Base-by-base conservation (phyloP, 768 basidiomycete genomes). In the Tylopilus rubrobrunneus region DNA sequence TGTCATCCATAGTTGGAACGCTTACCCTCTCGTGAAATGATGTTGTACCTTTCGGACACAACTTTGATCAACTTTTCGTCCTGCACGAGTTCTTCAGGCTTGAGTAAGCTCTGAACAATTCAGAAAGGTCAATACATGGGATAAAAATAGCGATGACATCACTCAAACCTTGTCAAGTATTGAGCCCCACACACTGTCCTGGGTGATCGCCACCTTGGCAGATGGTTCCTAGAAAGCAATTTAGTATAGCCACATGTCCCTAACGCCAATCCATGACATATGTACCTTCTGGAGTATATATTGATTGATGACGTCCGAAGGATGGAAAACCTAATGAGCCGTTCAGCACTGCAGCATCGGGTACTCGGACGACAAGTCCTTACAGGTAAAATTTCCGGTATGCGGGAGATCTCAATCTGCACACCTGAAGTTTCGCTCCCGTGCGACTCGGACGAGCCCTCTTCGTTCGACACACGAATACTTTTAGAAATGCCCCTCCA, bases 171-270 rank as follows among this genome's bases (percentile, higher is more conserved):
- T 53, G 15, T 56, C 58, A 1, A 65, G 62, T 15, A 66, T 25
- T 2, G 46, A 55, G 12, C 56, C 53, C 66, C 66, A 67, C 34
- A 45, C 58, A 21, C 33, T 52, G 28, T 66, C 65, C n/a, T 65
- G 62, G 4, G 62, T 66, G 14, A 66, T 59, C 3, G 62, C 65
- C 33, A 65, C 60, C 25, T 53, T 57, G 10, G 65, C 65, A 15
- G 57, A 56, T 15, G 65, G 60, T 42, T 56, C 57, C 64, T 66
- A 29, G 45, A 28, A 46, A 23, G 17, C 4, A 11, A 11, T 31
- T 11, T 4, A 34, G n/a, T 44, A 19, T 19, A 23, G 34, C 0
- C 11, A 23, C 10, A 11, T 40, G 17, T 19, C 3, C 34, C 34
- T 7, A 1, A 28, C 7, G 12, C 11, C 12, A 12, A 48, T 19